Percentiles rank a stretch among this genome's conserved stretches.
phyloP scores from a whole-genome alignment of 768 basidiomycete genomes.

The Pleurotus tuber-regium region DNA sequence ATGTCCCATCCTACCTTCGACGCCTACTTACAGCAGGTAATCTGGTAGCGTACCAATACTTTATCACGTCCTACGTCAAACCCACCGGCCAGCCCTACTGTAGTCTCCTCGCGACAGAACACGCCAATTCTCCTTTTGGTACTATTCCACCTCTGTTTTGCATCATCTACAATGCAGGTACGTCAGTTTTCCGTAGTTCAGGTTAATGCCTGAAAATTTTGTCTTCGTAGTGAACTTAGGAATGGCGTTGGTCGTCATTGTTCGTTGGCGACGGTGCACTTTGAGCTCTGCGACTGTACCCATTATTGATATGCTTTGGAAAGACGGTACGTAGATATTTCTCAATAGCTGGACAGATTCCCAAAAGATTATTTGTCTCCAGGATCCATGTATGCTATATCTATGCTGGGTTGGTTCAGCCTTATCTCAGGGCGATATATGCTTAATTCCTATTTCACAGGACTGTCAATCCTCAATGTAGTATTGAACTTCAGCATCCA shows the following conservation, averaged over 20 bases:
- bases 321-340: not conserved
- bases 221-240: not conserved
- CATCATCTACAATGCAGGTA: constrained; percentile 1
- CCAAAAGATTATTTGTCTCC: not conserved
- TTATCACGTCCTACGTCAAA: not conserved
- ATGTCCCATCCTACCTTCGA: not conserved
- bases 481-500: not conserved
- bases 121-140: not conserved
- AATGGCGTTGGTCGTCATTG: not conserved
- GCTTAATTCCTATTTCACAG: not conserved
- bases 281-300: not conserved
- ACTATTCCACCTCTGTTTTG: not conserved
- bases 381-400: not conserved
- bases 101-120: not conserved
- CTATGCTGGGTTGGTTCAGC: not conserved
- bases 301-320: not conserved
- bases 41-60: not conserved
- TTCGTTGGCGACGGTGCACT: not conserved
- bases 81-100: not conserved
- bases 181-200: not conserved
- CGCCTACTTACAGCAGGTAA: not conserved
- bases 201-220: not conserved
- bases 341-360: not conserved
- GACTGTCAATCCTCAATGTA: not conserved
- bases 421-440: not conserved